Evolutionary conservation across 129 eudicot genomes (phyloP).

Genomic region (Deinandra increscens): DNA sequence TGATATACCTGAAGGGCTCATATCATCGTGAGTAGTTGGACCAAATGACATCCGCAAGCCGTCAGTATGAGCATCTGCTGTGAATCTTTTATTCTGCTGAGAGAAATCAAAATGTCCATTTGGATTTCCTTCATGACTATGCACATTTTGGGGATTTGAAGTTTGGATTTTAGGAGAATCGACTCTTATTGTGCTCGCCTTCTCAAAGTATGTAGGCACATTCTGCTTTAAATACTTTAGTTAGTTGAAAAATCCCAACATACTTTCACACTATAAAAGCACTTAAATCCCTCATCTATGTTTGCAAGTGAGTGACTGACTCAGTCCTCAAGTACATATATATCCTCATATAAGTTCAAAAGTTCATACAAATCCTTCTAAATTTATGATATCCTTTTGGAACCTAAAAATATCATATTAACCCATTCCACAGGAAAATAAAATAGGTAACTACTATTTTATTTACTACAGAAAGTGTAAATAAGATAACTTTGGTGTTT

Average conservation of each 20-base stretch:
- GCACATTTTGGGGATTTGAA: conserved; percentile 37
- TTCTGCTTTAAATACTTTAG: conserved; percentile 40
- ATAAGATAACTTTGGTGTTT: not conserved
- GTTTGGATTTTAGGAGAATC: conserved; percentile 47
- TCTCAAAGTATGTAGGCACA: conserved; percentile 55
- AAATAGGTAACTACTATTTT: not conserved
- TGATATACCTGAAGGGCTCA: conserved; percentile 52
- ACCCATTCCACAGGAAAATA: not conserved
- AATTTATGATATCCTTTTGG: not conserved
- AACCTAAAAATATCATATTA: not conserved
- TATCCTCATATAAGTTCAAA: not conserved
- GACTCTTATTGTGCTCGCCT: conserved; percentile 33
- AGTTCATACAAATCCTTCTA: not conserved
- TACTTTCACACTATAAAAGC: not conserved
- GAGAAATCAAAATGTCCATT: conserved; percentile 25
- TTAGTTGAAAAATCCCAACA: not conserved
- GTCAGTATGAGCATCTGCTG: conserved; percentile 37
- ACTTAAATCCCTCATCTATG: not conserved
- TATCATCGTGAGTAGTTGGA: conserved; percentile 32
- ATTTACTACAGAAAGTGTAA: not conserved
- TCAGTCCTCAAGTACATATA: not conserved
- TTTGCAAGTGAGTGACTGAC: not conserved
- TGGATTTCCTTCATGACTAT: conserved; percentile 27
- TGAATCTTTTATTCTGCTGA: conserved; percentile 46
- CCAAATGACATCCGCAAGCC: conserved; percentile 17